These are phyloP conservation scores for Blastobotrys apis DNA, from an alignment of 1,139 yeast species.

Conservation along the genomic window DNA sequence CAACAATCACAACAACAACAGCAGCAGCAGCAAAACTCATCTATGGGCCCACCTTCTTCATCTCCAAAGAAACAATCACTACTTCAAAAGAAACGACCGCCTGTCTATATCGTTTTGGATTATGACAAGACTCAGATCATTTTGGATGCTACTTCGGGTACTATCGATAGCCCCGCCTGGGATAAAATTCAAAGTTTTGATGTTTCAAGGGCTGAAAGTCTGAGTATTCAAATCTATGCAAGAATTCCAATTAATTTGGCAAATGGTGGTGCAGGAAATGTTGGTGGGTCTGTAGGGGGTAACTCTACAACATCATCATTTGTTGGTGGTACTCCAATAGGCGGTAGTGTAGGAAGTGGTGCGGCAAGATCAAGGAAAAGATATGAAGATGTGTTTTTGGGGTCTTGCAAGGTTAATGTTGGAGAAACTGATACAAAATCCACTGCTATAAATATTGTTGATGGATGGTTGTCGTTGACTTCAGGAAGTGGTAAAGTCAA, in stretches of 20 bases:
- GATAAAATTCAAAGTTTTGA: conserved; percentile 89
- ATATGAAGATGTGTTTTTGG: conserved; percentile 40
- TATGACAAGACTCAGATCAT: conserved; percentile 64
- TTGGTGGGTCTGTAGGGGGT: background rate
- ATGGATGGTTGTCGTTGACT: conserved; percentile 33
- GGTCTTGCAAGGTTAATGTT: conserved; percentile 31
- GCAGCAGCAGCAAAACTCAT: background rate
- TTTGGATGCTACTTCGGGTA: conserved; percentile 75
- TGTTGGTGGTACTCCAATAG: conserved; percentile 13
- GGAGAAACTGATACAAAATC: conserved; percentile 18
- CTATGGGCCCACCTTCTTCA: background rate
- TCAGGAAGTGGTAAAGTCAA: conserved; percentile 43
- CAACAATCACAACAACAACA: background rate
- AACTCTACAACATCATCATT: conserved; percentile 5
- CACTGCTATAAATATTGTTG: conserved; percentile 22
- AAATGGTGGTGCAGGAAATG: background rate
- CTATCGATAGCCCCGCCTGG: conserved; percentile 63
- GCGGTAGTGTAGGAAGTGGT: conserved; percentile 1
- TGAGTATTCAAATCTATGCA: conserved; percentile 69
- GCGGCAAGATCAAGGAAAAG: background rate
- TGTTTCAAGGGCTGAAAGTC: conserved; percentile 61
- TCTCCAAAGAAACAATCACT: conserved; percentile 4
- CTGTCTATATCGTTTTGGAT: conserved; percentile 41
- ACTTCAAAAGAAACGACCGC: conserved; percentile 25
- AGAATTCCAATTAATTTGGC: conserved; percentile 53